Evolutionary conservation across 768 basidiomycete species (phyloP).

Genomic region (Naganishia kalamii): DNA sequence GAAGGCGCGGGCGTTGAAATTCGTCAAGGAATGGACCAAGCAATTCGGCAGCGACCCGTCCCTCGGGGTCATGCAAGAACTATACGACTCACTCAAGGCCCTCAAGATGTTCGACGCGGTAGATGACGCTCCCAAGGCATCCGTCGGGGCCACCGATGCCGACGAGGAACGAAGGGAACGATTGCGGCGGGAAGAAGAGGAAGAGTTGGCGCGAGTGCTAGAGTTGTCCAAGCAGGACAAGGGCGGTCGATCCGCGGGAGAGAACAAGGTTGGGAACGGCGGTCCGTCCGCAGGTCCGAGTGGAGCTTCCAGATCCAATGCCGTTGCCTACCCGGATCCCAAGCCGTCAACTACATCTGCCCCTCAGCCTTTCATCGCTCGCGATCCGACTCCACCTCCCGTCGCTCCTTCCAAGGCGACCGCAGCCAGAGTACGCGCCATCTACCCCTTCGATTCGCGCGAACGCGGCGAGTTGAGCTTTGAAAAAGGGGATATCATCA

Average conservation of each 20-base stretch:
- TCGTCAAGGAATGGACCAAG: slow-evolving; percentile 75
- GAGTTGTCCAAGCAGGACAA: slow-evolving; percentile 90
- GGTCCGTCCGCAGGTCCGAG: slow-evolving; percentile 23
- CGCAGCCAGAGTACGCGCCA: slow-evolving; percentile 75
- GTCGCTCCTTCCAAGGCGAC: slow-evolving; percentile 46
- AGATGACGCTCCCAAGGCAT: not conserved
- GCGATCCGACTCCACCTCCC: slow-evolving; percentile 32
- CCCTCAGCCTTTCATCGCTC: slow-evolving; percentile 36
- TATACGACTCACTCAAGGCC: slow-evolving; percentile 68
- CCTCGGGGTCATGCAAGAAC: slow-evolving; percentile 84
- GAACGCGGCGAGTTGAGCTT: slow-evolving; percentile 87
- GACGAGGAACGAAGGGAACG: slow-evolving; percentile 25
- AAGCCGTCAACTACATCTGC: slow-evolving; percentile 9
- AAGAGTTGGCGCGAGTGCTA: slow-evolving; percentile 84
- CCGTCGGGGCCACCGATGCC: not conserved
- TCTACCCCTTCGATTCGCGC: slow-evolving; percentile 80
- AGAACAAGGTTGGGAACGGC: slow-evolving; percentile 18
- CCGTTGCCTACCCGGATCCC: slow-evolving; percentile 16
- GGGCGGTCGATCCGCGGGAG: slow-evolving; percentile 58
- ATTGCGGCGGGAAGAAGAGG: slow-evolving; percentile 60
- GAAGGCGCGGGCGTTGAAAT: slow-evolving; percentile 61
- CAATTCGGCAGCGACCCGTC: slow-evolving; percentile 75
- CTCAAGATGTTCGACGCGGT: not conserved
- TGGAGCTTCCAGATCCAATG: slow-evolving; percentile 34
- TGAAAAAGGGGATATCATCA: slow-evolving; percentile 85